Evolutionary conservation across 495 filamentous ascomycete species (phyloP), one percentile per base, ranked within the genome.

Genomic region (Emericellopsis terricola): DNA sequence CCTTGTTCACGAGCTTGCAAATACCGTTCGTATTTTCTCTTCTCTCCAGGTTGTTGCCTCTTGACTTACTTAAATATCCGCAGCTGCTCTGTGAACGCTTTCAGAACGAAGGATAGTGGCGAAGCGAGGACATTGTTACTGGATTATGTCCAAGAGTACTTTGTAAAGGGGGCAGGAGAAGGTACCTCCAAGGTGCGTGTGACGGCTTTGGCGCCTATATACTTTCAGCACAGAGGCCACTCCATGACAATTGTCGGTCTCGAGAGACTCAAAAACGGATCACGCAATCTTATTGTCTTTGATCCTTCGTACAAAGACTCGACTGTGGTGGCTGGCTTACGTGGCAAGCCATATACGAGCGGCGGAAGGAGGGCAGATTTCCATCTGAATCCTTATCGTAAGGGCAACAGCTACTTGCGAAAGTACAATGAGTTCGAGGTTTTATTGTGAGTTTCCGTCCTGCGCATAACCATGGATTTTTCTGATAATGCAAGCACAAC

Each of bases 241-340:
- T 94, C 85, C 3, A 64, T 94, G 57, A 94, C 86, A 1, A 85
- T 96, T 28, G 62, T 97, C 34, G 89, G 89, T 1, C 65, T 93
- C 24, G 86, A 94, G 47, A 62, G 65, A 17, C 65, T 64, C 7
- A 59, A 50, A 20, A 65, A 76, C 38, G 84, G 83, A 19, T 53
- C 55, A 19, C 64, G 67, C 32, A 78, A 81, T 41, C 53, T 97
- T 7, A 55, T 97, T 3, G 78, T 94, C 14, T 93, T 93, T 44
- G 89, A 96, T 52, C 84, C 89, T 1, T 78, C 78, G 58, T 87
- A 81, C 49, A 70, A 73, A 31, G 78, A 84, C 21, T 68, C 78
- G 1, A 55, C 64, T 2, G 65, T 55, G 4, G 67, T 93, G 39
- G 59, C 57, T 15, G 64, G 64, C 19, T 47, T 78, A 13, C 54